A percentile compares a stretch with the other conserved stretches of the same genome.
Conservation (phyloP, 352 stramenopile genomes). For the Globisporangium carolinianum region DNA sequence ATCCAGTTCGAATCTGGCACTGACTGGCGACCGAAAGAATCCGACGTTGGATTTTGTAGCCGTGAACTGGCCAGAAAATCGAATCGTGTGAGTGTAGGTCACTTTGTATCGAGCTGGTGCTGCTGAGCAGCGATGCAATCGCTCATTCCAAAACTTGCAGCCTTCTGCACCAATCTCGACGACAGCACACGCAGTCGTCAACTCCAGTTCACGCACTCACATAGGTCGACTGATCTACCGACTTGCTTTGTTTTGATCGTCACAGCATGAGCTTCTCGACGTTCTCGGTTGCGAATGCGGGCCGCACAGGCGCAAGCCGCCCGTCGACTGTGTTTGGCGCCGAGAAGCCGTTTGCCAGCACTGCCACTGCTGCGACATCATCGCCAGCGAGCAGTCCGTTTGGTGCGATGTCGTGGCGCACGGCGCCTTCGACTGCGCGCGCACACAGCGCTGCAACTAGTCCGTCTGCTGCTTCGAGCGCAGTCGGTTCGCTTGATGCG, state of each 20-base stretch:
- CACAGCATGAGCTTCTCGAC: background rate
- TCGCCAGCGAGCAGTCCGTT: constrained; percentile 6
- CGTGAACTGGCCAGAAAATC: too few species aligned
- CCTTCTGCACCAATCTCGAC: constrained; percentile 4
- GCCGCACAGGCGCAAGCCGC: background rate
- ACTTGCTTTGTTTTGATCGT: background rate
- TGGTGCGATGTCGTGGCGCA: background rate
- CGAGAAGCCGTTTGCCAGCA: background rate
- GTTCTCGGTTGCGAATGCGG: background rate
- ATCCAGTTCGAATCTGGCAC: too few species aligned
- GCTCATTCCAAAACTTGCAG: constrained; percentile 18
- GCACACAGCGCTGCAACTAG: background rate
- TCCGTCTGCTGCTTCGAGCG: background rate
- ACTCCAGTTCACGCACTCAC: too few species aligned
- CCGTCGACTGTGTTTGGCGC: background rate
- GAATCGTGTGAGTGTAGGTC: background rate
- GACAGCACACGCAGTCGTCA: too few species aligned
- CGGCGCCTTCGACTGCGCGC: background rate
- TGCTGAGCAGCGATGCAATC: background rate
- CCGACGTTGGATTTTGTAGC: too few species aligned
- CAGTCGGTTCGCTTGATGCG: background rate
- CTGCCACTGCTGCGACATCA: background rate
- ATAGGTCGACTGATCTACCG: too few species aligned
- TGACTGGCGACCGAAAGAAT: too few species aligned
- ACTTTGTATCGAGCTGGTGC: background rate